A percentile compares a stretch with the other conserved stretches of the same genome.
These are phyloP conservation scores for Steccherinum ochraceum DNA, from an alignment of 768 basidiomycete species.

Conservation along the genomic window DNA sequence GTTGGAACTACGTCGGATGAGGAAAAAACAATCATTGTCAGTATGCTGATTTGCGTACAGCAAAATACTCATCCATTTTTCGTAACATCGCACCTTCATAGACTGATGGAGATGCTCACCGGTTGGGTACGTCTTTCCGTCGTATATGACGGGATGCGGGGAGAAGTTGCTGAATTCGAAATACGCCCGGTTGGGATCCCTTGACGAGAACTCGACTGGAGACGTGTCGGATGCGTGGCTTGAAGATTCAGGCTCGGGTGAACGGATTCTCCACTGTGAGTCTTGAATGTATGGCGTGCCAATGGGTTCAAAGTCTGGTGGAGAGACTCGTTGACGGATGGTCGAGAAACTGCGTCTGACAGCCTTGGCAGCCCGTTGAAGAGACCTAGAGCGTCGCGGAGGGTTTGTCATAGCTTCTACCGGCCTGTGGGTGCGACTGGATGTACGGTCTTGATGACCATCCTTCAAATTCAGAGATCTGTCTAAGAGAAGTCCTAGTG, in stretches of 20 bases:
- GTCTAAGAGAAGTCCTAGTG: too few relatives aligned
- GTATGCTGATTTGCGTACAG: too few relatives aligned
- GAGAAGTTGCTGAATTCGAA: slow-evolving; percentile 77
- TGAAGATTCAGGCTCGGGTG: too few relatives aligned
- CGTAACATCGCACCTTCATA: slow-evolving; percentile 32
- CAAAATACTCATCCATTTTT: neutral
- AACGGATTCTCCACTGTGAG: too few relatives aligned
- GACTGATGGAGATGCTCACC: slow-evolving; percentile 77
- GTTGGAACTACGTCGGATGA: slow-evolving; percentile 41
- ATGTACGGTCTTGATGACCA: too few relatives aligned
- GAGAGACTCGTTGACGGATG: neutral
- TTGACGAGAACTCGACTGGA: neutral
- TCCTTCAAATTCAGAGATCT: too few relatives aligned
- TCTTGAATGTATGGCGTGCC: too few relatives aligned
- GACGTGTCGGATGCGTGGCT: too few relatives aligned
- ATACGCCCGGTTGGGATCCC: slow-evolving; percentile 29
- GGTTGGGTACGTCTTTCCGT: slow-evolving; percentile 62
- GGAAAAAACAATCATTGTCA: neutral
- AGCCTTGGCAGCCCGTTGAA: neutral
- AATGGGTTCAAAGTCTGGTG: too few relatives aligned
- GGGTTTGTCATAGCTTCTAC: too few relatives aligned
- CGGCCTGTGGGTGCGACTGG: too few relatives aligned
- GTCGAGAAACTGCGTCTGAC: neutral
- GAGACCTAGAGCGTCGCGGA: neutral
- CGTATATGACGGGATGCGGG: slow-evolving; percentile 53